Evolutionary conservation across 2,329 filamentous ascomycete species (phyloP).

Genomic region (Ceratocystis papillata): DNA sequence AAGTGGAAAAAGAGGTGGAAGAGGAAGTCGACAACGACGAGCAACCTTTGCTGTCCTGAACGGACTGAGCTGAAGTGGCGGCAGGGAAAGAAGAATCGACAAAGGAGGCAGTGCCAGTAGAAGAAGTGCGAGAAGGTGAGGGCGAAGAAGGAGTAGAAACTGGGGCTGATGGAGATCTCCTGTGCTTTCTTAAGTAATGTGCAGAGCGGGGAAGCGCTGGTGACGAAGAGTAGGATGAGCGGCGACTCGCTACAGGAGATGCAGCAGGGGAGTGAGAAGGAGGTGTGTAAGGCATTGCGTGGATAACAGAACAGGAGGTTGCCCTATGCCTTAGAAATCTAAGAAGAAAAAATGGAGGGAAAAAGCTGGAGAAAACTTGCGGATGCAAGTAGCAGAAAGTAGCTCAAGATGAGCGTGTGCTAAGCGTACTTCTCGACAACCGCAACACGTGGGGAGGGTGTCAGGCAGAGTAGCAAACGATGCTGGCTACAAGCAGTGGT

Average conservation of each 20-base stretch:
- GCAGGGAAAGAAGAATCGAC: conserved; percentile 18
- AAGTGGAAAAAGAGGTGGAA: conserved; percentile 17
- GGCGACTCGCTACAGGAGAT: conserved; percentile 48
- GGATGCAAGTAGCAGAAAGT: neutral
- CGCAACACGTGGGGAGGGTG: neutral
- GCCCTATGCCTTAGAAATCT: conserved; percentile 5
- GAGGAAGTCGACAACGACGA: conserved; percentile 14
- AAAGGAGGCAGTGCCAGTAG: neutral
- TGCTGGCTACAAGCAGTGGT: neutral
- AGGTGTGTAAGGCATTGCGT: conserved; percentile 73
- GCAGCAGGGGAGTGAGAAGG: conserved; percentile 57
- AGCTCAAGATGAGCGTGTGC: neutral
- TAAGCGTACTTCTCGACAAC: neutral
- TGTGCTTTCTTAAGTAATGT: conserved; percentile 54
- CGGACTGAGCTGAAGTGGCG: conserved; percentile 12
- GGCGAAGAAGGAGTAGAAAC: conserved; percentile 8
- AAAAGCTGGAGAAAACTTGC: neutral
- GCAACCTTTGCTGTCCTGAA: conserved; percentile 20
- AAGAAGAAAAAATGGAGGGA: neutral
- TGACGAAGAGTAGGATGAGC: conserved; percentile 44
- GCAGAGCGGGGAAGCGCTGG: conserved; percentile 52
- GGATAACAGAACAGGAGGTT: conserved; percentile 2
- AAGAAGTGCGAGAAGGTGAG: conserved; percentile 19
- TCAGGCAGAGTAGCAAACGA: neutral
- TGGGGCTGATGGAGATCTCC: conserved; percentile 43